phyloP scores from a whole-genome alignment of 106 monocot species.

The Dendrobium catenatum region DNA sequence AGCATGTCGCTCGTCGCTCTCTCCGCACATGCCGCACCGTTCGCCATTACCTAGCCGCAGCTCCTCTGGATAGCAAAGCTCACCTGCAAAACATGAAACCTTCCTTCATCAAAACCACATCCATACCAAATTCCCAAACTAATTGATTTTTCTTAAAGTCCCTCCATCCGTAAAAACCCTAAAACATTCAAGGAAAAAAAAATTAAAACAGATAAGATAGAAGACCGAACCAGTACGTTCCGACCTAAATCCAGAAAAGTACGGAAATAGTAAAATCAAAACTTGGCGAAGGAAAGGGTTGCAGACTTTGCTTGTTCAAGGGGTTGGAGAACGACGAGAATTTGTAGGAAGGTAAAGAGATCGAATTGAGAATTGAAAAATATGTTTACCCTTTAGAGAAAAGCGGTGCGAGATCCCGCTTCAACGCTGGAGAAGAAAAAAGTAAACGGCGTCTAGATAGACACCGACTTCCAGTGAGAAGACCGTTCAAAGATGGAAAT shows the following conservation, averaged over 20 bases:
- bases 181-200: not conserved
- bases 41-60: slow-evolving; percentile 24
- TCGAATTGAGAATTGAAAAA: not conserved
- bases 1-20: slow-evolving; percentile 89
- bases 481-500: not conserved
- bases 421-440: not conserved
- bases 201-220: not conserved
- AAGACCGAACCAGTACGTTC: not conserved
- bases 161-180: not conserved
- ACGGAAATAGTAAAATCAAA: slow-evolving; percentile 3
- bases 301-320: not conserved
- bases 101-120: not conserved
- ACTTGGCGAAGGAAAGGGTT: not conserved
- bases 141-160: not conserved
- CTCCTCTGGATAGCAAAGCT: not conserved
- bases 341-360: not conserved
- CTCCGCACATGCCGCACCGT: slow-evolving; percentile 50
- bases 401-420: not conserved
- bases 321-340: not conserved
- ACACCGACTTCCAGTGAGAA: not conserved
- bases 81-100: not conserved
- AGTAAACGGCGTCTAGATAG: not conserved
- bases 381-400: not conserved
- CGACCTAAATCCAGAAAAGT: not conserved
- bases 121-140: not conserved